These are phyloP conservation scores for Actinomortierella ambigua DNA, from an alignment of 371 early-diverging fungal species.

Conservation along the genomic window DNA sequence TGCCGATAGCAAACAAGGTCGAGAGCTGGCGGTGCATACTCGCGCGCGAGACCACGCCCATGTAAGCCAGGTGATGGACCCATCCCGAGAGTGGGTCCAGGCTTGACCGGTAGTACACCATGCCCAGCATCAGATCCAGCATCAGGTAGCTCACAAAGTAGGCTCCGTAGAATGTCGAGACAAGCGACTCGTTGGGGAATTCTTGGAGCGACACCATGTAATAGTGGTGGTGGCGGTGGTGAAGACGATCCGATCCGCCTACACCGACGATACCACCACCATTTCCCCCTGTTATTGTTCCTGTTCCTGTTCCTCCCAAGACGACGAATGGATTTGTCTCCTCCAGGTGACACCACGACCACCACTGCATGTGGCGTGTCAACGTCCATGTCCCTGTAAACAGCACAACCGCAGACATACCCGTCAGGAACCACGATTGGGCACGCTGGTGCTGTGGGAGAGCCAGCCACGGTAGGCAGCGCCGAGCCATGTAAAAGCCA, in stretches of 20 bases:
- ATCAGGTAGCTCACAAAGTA: constrained; percentile 49
- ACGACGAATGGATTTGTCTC: too few relatives aligned
- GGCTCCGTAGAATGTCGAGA: constrained; percentile 32
- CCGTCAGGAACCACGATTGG: constrained; percentile 32
- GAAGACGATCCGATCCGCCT: too few relatives aligned
- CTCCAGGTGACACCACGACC: neutral
- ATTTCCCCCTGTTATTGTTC: neutral
- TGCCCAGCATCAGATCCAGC: constrained; percentile 52
- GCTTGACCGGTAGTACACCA: constrained; percentile 48
- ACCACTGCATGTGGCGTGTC: constrained; percentile 29
- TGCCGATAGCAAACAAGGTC: constrained; percentile 31
- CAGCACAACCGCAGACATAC: constrained; percentile 31
- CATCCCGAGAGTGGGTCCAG: constrained; percentile 59
- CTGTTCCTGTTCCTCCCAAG: too few relatives aligned
- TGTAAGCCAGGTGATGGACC: constrained; percentile 58
- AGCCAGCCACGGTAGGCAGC: constrained; percentile 3
- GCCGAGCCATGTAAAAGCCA: constrained; percentile 25
- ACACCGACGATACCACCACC: too few relatives aligned
- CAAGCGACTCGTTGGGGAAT: constrained; percentile 21
- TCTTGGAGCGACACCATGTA: constrained; percentile 17
- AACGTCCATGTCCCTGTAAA: constrained; percentile 32
- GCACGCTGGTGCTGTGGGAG: constrained; percentile 9
- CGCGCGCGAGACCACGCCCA: constrained; percentile 24
- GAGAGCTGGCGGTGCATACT: constrained; percentile 25
- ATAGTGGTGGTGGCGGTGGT: too few relatives aligned